Conservation (phyloP, 768 basidiomycete genomes). For the Boletus rufocinnamomeus region DNA sequence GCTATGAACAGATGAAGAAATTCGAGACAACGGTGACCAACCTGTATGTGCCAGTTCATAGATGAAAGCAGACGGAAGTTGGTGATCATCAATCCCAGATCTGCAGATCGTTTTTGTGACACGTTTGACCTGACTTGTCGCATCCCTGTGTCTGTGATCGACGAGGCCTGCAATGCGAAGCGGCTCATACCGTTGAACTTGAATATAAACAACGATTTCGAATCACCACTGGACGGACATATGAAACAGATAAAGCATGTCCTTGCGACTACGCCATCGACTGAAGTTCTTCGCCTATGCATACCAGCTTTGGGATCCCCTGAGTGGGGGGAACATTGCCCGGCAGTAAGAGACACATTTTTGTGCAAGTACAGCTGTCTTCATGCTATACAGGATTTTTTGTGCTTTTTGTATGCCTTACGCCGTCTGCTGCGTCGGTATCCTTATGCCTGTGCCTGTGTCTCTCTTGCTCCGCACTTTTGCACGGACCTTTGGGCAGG, state of each 20-base stretch:
- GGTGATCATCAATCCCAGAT: constrained; percentile 37
- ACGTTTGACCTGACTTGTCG: constrained; percentile 72
- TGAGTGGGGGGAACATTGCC: constrained; percentile 65
- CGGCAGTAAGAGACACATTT: constrained; percentile 45
- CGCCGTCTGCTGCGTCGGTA: constrained; percentile 58
- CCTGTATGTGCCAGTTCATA: constrained; percentile 45
- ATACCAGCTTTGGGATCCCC: constrained; percentile 63
- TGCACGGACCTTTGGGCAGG: constrained; percentile 62
- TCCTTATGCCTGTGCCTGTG: constrained; percentile 63
- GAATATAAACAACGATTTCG: constrained; percentile 16
- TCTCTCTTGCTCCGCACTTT: constrained; percentile 65
- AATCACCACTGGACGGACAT: constrained; percentile 23
- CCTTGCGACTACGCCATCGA: constrained; percentile 33
- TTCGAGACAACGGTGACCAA: constrained; percentile 82
- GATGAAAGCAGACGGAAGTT: constrained; percentile 1
- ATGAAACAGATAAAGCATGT: constrained; percentile 35
- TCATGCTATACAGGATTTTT: constrained; percentile 52
- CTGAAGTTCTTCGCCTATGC: constrained; percentile 55
- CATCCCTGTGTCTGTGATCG: constrained; percentile 53
- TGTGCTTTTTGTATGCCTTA: constrained; percentile 72
- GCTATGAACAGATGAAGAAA: constrained; percentile 91
- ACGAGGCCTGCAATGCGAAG: constrained; percentile 42
- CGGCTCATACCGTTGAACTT: constrained; percentile 39
- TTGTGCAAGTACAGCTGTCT: constrained; percentile 1
- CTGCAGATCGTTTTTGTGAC: constrained; percentile 62